A percentile compares a stretch with the other conserved stretches of the same genome.
These are phyloP conservation scores for Emmonsiellopsis sp. DNA, from an alignment of 2,329 filamentous ascomycete genomes.

Conservation along the genomic window DNA sequence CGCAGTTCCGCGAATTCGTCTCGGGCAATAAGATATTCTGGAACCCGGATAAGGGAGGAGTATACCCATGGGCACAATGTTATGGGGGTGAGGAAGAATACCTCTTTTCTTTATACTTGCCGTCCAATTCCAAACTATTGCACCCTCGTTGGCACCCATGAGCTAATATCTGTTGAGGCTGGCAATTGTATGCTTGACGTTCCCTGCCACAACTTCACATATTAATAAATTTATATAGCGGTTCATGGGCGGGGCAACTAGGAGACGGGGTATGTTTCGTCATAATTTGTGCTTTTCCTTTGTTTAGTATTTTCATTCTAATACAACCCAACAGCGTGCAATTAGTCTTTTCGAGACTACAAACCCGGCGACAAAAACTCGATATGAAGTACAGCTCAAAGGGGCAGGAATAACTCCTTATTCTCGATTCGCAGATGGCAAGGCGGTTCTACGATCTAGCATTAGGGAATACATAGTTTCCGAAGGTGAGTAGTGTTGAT, in stretches of 20 bases:
- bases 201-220: not conserved
- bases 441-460: slow-evolving; percentile 83
- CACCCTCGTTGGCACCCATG: not conserved
- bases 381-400: slow-evolving; percentile 90
- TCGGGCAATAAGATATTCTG: slow-evolving; percentile 77
- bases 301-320: not conserved
- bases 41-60: slow-evolving; percentile 61
- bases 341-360: slow-evolving; percentile 90
- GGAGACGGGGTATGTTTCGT: slow-evolving; percentile 59
- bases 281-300: not conserved
- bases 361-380: slow-evolving; percentile 59
- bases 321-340: slow-evolving; percentile 46
- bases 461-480: slow-evolving; percentile 92
- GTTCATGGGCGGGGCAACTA: slow-evolving; percentile 90
- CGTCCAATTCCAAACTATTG: not conserved
- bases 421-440: slow-evolving; percentile 90
- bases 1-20: slow-evolving; percentile 68
- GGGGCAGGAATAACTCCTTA: slow-evolving; percentile 91
- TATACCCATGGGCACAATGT: slow-evolving; percentile 97
- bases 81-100: slow-evolving; percentile 59
- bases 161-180: slow-evolving; percentile 24
- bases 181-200: slow-evolving; percentile 38
- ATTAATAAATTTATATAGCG: slow-evolving; percentile 43
- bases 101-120: not conserved
- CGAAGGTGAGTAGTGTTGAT: slow-evolving; percentile 48